phyloP scores from a whole-genome alignment of 1,139 yeast species.

The Suhomyces coccinellae region DNA sequence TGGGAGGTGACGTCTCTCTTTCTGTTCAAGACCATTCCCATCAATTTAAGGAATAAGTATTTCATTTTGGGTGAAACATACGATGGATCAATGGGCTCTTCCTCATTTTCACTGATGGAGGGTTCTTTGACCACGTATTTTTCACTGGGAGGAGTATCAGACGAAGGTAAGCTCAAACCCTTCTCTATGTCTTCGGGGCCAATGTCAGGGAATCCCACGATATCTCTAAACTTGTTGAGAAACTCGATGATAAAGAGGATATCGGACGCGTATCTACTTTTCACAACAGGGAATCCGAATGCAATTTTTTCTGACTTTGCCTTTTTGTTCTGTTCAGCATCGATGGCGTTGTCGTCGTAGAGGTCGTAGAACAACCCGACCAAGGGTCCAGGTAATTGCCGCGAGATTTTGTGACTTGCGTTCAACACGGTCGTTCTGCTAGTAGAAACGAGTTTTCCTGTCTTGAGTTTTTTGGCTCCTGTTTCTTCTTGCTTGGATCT shows the following conservation, averaged over 20 bases:
- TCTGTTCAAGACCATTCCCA: conserved; percentile 43
- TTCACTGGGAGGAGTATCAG: background rate
- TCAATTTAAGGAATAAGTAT: conserved; percentile 33
- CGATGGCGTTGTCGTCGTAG: conserved; percentile 40
- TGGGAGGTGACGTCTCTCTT: conserved; percentile 35
- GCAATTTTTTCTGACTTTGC: conserved; percentile 22
- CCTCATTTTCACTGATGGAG: background rate
- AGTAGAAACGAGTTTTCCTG: conserved; percentile 14
- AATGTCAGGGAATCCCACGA: conserved; percentile 30
- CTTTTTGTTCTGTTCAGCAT: conserved; percentile 22
- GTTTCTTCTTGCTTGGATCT: conserved; percentile 7
- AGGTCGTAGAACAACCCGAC: conserved; percentile 37
- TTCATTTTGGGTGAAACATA: conserved; percentile 38
- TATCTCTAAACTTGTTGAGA: conserved; percentile 41
- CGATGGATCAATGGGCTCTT: conserved; percentile 4
- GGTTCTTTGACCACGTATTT: background rate
- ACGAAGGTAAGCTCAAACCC: conserved; percentile 42
- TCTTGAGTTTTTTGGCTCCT: conserved; percentile 5
- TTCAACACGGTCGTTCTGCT: conserved; percentile 37
- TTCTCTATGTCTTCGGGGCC: conserved; percentile 53
- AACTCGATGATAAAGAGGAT: conserved; percentile 45
- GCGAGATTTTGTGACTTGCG: conserved; percentile 30
- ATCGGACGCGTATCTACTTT: conserved; percentile 47
- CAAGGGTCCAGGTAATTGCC: conserved; percentile 45
- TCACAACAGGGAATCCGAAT: conserved; percentile 31